Conservation (phyloP, 805 yeast genomes). For the Clavispora carvajalis region DNA sequence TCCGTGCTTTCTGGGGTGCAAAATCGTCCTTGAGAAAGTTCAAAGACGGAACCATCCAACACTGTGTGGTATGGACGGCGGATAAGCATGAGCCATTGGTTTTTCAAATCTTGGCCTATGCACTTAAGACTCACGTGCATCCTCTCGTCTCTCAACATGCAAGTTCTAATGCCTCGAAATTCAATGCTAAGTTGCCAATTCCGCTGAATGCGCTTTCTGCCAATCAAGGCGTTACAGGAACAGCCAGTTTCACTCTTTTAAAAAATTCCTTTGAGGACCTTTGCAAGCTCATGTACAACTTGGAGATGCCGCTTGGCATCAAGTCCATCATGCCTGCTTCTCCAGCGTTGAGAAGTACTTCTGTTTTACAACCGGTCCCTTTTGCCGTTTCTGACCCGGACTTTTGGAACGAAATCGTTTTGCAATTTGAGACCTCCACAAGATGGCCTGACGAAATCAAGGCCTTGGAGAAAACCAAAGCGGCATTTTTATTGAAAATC, state of each 20-base stretch:
- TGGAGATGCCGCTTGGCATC: constrained; percentile 62
- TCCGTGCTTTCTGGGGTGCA: constrained; percentile 85
- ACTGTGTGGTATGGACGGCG: constrained; percentile 84
- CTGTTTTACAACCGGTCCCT: constrained; percentile 76
- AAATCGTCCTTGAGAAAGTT: constrained; percentile 83
- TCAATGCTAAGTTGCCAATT: constrained; percentile 50
- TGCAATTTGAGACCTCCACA: constrained; percentile 86
- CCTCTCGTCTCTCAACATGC: constrained; percentile 35
- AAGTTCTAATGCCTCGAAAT: constrained; percentile 34
- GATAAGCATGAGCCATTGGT: constrained; percentile 55
- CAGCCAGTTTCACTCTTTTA: constrained; percentile 25
- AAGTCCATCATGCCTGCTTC: constrained; percentile 72
- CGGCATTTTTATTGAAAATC: constrained; percentile 79
- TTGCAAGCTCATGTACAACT: constrained; percentile 40
- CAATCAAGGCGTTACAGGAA: constrained; percentile 41
- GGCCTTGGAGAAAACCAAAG: constrained; percentile 83
- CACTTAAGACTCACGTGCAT: constrained; percentile 59
- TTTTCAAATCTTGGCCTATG: constrained; percentile 57
- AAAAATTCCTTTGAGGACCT: constrained; percentile 46
- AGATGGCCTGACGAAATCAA: constrained; percentile 92
- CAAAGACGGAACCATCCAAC: constrained; percentile 85
- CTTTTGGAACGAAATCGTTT: constrained; percentile 71
- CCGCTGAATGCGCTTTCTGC: constrained; percentile 57
- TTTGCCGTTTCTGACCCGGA: constrained; percentile 70
- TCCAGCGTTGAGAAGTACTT: constrained; percentile 68